Evolutionary conservation across 2,329 filamentous ascomycete genomes (phyloP), one percentile per base, ranked within the genome.

Genomic region (Phialophora expanda): DNA sequence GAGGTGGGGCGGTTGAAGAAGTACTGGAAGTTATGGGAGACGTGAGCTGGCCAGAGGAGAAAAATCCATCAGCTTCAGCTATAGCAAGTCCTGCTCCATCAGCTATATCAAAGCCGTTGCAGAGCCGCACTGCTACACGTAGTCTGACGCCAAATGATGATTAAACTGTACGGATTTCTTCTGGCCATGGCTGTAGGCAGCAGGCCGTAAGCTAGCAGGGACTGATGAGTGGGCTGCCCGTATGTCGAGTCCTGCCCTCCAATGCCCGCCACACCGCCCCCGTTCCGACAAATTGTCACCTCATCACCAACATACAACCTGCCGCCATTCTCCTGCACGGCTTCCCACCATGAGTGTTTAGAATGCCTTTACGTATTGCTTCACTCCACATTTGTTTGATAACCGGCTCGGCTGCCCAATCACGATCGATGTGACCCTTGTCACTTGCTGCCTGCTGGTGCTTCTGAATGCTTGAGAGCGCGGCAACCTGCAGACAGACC

Each of bases 401-500:
- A 12, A 28, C 8, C 44, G 11, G 9, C 24, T 8, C 24, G 9
- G 20, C 48, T 26, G 48, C 48, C 48, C 48, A 51, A 51, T 51
- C 48, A 51, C 12, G 20, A 26, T 51, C 48, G 14, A 24, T 11
- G 9, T 28, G 48, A 22, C 7, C 48, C 48, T 17, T 22, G 48
- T 51, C 38, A 20, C 14, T 44, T 44, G 48, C 48, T 51, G 48
- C 48, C 48, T 51, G 48, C 48, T 20, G 38, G 38, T 44, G 48
- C 48, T 51, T 14, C 48, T 28, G 48, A 17, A 51, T 51, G 48
- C 48, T 28, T 26, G 20, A 51, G 20, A 26, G 20, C 11, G 48
- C 9, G 48, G 48, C 48, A 26, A 28, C 48, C 48, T 51, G 48
- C 48, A 51, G 48, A 22, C 48, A 51, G 6, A 51, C 22, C 48